Base-by-base conservation (phyloP, 2,329 filamentous ascomycete species). In the Pseudofabraea citricarpa region DNA sequence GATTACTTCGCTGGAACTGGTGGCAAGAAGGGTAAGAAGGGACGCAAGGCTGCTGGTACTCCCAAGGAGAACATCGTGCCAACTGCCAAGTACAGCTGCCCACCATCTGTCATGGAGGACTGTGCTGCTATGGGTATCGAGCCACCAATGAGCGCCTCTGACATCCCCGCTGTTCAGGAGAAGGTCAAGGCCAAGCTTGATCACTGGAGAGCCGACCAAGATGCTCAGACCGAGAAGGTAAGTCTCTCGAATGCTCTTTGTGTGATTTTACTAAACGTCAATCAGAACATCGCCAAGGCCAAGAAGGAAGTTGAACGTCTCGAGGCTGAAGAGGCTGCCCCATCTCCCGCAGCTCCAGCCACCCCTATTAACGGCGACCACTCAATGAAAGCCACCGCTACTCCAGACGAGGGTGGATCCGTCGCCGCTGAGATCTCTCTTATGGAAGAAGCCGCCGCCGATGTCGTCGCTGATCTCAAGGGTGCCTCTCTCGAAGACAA, bases 241-340 rank as follows among this genome's bases (percentile, higher is more conserved):
- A 74, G 84, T 70, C 29, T 6, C n/a, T 27, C 18, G 15, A n/a
- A 22, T 10, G n/a, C 13, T n/a, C 8, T 33, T 5, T 19, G 41
- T 24, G 6, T n/a, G 21, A 33, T 51, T 47, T 52, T 59, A 47
- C 53, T 45, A 42, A 51, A 12, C 26, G 6, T 22, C 6, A 6
- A 29, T 21, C 59, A 97, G 93, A 98, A 98, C 75, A 85, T 97
- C 49, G 87, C 89, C 52, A 95, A 96, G 70, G 93, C 93, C 49
- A 86, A 95, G 74, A 91, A 91, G 68, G 90, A 96, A 67, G 94
- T 98, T 51, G 88, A 90, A 63, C 83, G 83, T 55, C 79, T 97
- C 44, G 91, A 96, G 63, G 81, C 83, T 44, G 73, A 77, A 52
- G 77, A 79, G 56, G 67, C 71, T 43, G 70, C 43, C 49, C 73